Base-by-base conservation (phyloP, 2,329 filamentous ascomycete genomes). In the Trichoderma breve region DNA sequence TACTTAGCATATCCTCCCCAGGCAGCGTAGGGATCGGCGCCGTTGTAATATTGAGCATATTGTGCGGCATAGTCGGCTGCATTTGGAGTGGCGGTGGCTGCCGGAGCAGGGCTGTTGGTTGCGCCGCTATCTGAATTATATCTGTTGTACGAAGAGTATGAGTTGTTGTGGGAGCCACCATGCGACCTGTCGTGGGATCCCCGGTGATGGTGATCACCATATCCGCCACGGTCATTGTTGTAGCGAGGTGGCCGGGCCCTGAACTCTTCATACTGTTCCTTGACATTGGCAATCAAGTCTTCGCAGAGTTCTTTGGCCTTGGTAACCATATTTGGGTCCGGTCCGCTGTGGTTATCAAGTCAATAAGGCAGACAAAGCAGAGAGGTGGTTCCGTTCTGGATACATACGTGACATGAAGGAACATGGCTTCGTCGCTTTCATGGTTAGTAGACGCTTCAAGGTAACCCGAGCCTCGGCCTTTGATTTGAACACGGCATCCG, bases 391-490 rank as follows among this genome's bases (percentile, higher is more conserved):
- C 24, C 14, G n/a, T 36, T 47, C 43, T 6, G 39, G 28, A 43
- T 32, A 87, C 92, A 81, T 87, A 97, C 92, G 96, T 93, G 75
- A 98, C 95, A 81, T 98, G 95, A 60, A 99, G 87, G 79, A 94
- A 98, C 94, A 99, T 98, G 3, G 94, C 90, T 80, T 98, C 95
- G 62, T 99, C 95, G 75, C 94, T 97, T 82, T 99, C 96, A 55
- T 86, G 89, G 74, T 93, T 93, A n/a, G 94, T 97, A 36, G 92
- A 90, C 61, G 92, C 90, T 81, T 99, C 96, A 78, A 97, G 91
- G 80, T 97, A 99, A 15, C 96, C 96, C 68, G 95, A 98, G 51
- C 95, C 95, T 74, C 93, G 93, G 21, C 96, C 96, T 81, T 99
- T 99, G 84, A 99, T 99, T 81, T 99, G 96, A 30, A 99, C 96